Evolutionary conservation across 1,284 basidiomycete species (phyloP).

Genomic region (Pascua sp.): DNA sequence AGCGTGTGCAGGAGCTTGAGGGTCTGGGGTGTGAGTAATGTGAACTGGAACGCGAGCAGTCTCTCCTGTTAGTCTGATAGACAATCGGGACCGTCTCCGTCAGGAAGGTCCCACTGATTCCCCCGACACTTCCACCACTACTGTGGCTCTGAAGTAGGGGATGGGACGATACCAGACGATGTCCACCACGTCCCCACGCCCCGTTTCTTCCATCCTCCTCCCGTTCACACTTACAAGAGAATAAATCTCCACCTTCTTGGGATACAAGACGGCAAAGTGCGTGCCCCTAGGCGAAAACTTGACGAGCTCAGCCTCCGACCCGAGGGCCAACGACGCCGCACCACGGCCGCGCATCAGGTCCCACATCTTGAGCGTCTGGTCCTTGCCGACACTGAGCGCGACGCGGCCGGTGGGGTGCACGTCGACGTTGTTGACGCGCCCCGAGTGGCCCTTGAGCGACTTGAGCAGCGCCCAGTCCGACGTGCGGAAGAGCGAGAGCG

Average conservation of each 20-base stretch:
- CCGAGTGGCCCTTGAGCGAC: conserved; percentile 86
- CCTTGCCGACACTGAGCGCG: conserved; percentile 84
- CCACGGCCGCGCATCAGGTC: conserved; percentile 93
- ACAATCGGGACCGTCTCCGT: neutral
- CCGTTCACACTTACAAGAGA: conserved; percentile 23
- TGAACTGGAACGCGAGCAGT: too few species aligned
- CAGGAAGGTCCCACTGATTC: neutral
- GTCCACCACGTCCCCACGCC: too few species aligned
- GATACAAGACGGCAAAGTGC: conserved; percentile 73
- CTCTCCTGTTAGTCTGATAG: neutral
- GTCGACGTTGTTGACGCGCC: conserved; percentile 80
- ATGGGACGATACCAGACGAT: neutral
- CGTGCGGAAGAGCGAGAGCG: conserved; percentile 82
- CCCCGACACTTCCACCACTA: neutral
- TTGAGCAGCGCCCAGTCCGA: conserved; percentile 90
- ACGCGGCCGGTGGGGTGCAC: conserved; percentile 90
- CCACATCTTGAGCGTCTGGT: conserved; percentile 92
- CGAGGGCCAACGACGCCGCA: conserved; percentile 79
- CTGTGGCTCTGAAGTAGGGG: neutral
- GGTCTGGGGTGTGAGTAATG: conserved; percentile 51
- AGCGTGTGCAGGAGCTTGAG: conserved; percentile 69
- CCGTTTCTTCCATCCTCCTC: too few species aligned
- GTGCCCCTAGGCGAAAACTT: conserved; percentile 74
- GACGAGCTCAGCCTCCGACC: conserved; percentile 82
- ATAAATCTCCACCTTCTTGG: conserved; percentile 57